Conservation (phyloP, 2,329 filamentous ascomycete genomes). For the Aspergillus glaucus region DNA sequence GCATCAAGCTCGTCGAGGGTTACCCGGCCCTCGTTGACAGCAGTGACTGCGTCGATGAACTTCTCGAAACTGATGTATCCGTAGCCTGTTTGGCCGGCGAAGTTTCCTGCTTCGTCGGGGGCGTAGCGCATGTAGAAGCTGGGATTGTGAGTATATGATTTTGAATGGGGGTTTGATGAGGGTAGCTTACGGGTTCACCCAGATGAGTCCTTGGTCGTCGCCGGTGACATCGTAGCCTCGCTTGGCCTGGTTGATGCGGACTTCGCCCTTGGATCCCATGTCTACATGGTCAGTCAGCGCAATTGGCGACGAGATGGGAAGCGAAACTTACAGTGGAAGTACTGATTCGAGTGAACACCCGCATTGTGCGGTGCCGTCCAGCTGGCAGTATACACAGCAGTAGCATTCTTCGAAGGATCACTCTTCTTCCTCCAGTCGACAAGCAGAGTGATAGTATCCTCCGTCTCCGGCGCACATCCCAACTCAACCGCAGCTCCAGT, state of each 20-base stretch:
- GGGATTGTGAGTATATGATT: neutral
- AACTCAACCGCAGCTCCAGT: slow-evolving; percentile 72
- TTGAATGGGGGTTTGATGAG: neutral
- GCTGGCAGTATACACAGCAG: slow-evolving; percentile 85
- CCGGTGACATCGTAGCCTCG: slow-evolving; percentile 92
- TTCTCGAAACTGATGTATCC: slow-evolving; percentile 95
- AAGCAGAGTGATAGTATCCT: slow-evolving; percentile 87
- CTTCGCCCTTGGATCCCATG: slow-evolving; percentile 75
- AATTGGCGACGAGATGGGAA: neutral
- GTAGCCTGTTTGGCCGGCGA: slow-evolving; percentile 83
- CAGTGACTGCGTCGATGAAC: slow-evolving; percentile 80
- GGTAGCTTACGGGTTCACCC: slow-evolving; percentile 69
- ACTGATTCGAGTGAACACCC: slow-evolving; percentile 93
- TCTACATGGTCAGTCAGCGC: slow-evolving; percentile 33
- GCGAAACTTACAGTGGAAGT: slow-evolving; percentile 66
- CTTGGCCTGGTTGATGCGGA: slow-evolving; percentile 88
- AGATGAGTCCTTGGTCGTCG: slow-evolving; percentile 64
- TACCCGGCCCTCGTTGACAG: slow-evolving; percentile 66
- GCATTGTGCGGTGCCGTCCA: slow-evolving; percentile 92
- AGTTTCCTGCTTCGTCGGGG: slow-evolving; percentile 91
- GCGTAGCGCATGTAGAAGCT: slow-evolving; percentile 90
- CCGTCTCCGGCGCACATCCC: slow-evolving; percentile 73
- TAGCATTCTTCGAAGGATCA: slow-evolving; percentile 65
- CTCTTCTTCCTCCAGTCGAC: slow-evolving; percentile 78
- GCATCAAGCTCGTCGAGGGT: slow-evolving; percentile 71